Base-by-base conservation (phyloP, 1,284 basidiomycete genomes). In the Rhodofomes roseus region DNA sequence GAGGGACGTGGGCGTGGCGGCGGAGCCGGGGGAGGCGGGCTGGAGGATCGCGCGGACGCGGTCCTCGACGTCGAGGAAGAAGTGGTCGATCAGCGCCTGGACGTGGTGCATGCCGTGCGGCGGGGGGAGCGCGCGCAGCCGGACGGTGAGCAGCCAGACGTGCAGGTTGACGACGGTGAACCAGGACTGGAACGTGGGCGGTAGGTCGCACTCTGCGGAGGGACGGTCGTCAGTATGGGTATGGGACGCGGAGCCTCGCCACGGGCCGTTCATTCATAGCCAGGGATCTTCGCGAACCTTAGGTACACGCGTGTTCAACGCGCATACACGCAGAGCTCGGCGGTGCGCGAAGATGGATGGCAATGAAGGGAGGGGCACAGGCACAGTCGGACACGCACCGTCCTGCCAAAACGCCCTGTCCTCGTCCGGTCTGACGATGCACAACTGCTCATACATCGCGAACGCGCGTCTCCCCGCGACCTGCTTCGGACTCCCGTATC, bases 161-260 rank as follows among this genome's bases (percentile, higher is more conserved):
- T 99, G 96, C 41, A 98, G 81, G 64, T 96, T 95, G 48, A 95
- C 95, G 57, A 98, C 80, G 29, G 94, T 94, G 78, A 98, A 98
- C 93, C 96, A 99, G 5, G 95, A 93, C 72, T 98, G 96, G 74
- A 98, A 98, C 0, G 96, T 98, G 7, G 90, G 89, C 2, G 96
- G 96, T 14, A 99, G 80, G 54, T 82, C 80, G 70, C 94, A 98
- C 65, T 89, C 96, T 95, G 63, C 48, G n/a, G 31, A 43, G 39
- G 29, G 56, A 29, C 9, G 44, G 31, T 51, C 36, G 43, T 8
- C 31, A 34, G 31, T 34, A 5, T 11, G 31, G 4, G 31, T 11
- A 34, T 34, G 31, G 31, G n/a, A n/a, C 31, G 31, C 31, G 31
- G 5, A 34, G 31, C 11, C 31, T 34, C 31, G 31, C 11, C 31